These are phyloP conservation scores for Phytopythium aichiense DNA, from an alignment of 352 stramenopile genomes.

Conservation along the genomic window DNA sequence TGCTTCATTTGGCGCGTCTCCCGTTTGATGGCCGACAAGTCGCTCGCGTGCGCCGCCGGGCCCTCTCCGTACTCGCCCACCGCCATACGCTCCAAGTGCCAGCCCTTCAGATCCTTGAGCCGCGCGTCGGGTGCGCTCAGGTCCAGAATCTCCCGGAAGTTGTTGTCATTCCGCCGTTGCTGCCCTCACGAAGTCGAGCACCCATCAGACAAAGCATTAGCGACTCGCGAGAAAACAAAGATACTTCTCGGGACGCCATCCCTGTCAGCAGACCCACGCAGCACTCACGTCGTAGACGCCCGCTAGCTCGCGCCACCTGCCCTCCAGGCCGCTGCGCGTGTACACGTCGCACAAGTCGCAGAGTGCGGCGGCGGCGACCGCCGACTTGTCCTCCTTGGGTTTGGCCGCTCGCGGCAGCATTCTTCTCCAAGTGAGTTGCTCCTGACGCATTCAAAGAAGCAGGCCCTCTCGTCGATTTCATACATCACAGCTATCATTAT, in stretches of 20 bases:
- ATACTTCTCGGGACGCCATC: background rate
- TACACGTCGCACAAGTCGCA: constrained; percentile 64
- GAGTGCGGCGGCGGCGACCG: constrained; percentile 26
- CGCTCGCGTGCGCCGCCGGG: constrained; percentile 16
- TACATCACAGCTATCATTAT: background rate
- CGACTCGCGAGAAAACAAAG: background rate
- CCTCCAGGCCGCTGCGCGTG: constrained; percentile 52
- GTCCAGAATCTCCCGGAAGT: constrained; percentile 70
- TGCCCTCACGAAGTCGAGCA: constrained; percentile 9
- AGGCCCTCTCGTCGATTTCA: background rate
- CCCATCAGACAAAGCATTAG: constrained; percentile 1
- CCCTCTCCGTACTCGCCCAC: constrained; percentile 63
- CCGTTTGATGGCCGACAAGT: constrained; percentile 58
- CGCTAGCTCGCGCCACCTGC: constrained; percentile 65
- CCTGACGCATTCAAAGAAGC: background rate
- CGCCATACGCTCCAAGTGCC: constrained; percentile 81
- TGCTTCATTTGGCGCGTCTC: constrained; percentile 58
- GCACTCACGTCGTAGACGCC: constrained; percentile 60
- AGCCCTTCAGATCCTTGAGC: constrained; percentile 62
- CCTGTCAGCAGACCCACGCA: constrained; percentile 6
- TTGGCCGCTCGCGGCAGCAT: constrained; percentile 7
- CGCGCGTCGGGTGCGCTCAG: constrained; percentile 53
- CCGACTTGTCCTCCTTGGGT: constrained; percentile 6
- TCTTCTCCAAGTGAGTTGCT: background rate
- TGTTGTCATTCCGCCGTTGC: constrained; percentile 78